A percentile compares a stretch with the other conserved stretches of the same genome.
These are phyloP conservation scores for Termitomyces sp. DNA, from an alignment of 768 basidiomycete genomes.

Conservation along the genomic window DNA sequence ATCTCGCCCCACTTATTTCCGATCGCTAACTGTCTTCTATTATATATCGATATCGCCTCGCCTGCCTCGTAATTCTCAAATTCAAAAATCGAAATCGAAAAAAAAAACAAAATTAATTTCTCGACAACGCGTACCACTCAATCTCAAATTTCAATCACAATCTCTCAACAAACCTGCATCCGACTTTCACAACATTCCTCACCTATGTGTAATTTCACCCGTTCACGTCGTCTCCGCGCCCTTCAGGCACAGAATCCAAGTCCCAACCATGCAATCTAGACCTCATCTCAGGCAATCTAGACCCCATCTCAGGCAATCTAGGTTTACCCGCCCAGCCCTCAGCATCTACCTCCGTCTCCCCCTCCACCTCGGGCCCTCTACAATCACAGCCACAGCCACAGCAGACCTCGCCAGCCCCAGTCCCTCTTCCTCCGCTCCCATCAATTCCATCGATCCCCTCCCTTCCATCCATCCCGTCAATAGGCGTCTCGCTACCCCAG, in stretches of 20 bases:
- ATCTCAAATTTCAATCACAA: neutral
- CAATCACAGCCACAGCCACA: neutral
- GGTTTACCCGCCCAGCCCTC: neutral
- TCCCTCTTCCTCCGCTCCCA: neutral
- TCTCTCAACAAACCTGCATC: no score
- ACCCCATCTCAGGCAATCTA: neutral
- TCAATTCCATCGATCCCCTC: neutral
- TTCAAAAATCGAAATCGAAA: neutral
- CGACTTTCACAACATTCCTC: no score
- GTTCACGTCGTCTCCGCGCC: neutral
- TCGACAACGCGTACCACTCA: no score
- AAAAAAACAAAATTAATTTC: neutral
- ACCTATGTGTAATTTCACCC: no score
- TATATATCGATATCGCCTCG: neutral
- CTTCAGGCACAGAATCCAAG: slow-evolving; percentile 6
- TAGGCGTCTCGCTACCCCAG: slow-evolving; percentile 2
- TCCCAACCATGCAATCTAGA: slow-evolving; percentile 1
- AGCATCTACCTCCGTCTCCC: neutral
- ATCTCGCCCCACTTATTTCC: slow-evolving; percentile 1
- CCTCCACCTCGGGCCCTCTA: neutral
- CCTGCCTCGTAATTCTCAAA: neutral
- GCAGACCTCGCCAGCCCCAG: neutral
- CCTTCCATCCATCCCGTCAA: neutral
- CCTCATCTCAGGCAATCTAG: neutral
- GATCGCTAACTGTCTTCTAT: slow-evolving; percentile 7